These are phyloP conservation scores for Mrakia gelida DNA, from an alignment of 768 basidiomycete species.

Conservation along the genomic window DNA sequence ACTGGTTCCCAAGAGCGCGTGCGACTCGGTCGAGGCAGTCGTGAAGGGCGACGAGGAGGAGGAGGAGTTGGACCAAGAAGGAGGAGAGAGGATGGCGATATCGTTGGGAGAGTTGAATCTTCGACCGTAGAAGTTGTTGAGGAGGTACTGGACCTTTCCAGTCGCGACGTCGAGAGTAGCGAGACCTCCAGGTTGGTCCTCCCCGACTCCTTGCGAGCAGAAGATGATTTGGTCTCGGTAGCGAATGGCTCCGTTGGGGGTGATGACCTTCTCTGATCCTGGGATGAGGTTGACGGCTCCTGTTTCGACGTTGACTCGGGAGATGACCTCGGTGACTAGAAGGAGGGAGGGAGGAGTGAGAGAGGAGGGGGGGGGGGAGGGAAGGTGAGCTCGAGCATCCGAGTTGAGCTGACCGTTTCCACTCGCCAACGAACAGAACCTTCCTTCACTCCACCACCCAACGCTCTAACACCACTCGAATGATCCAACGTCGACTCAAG, in stretches of 20 bases:
- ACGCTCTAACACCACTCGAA: too few relatives aligned
- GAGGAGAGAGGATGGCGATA: slow-evolving; percentile 4
- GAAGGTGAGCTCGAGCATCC: too few relatives aligned
- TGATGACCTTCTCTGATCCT: not conserved
- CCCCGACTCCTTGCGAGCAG: slow-evolving; percentile 4
- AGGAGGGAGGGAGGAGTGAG: not conserved
- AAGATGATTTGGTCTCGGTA: not conserved
- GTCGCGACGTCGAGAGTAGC: not conserved
- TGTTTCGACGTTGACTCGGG: slow-evolving; percentile 8
- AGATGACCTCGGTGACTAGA: not conserved
- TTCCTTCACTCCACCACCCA: too few relatives aligned
- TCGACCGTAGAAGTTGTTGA: slow-evolving; percentile 17
- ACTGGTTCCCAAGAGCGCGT: not conserved
- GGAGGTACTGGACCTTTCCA: not conserved
- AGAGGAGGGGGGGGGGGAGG: not conserved
- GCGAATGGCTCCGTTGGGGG: slow-evolving; percentile 1
- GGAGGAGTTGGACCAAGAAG: not conserved
- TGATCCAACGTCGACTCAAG: too few relatives aligned
- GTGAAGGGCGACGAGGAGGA: not conserved
- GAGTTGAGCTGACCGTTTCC: too few relatives aligned
- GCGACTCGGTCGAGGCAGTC: not conserved
- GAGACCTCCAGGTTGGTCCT: not conserved
- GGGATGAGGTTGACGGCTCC: not conserved
- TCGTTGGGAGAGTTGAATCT: slow-evolving; percentile 13
- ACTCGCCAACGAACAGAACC: too few relatives aligned